phyloP scores from a whole-genome alignment of 2,329 filamentous ascomycete species.

The Fusarium sp. region DNA sequence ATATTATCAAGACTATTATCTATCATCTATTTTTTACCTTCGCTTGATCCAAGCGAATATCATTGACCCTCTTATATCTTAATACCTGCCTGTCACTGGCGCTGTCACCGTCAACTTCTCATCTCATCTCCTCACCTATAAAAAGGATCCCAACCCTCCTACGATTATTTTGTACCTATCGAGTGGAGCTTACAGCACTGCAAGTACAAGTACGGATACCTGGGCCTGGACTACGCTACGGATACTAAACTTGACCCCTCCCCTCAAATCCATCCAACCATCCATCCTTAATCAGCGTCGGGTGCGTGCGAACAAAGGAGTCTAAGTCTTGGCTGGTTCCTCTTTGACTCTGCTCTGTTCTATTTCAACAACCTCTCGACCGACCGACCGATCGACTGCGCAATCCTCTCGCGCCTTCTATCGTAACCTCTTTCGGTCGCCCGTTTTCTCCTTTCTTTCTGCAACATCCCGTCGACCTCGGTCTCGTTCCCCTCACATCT shows the following conservation, averaged over 20 bases:
- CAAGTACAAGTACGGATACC: neutral
- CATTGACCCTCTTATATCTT: constrained; percentile 17
- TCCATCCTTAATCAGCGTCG: constrained; percentile 37
- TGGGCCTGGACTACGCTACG: constrained; percentile 9
- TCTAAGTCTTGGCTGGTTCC: constrained; percentile 37
- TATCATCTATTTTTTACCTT: constrained; percentile 17
- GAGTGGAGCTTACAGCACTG: constrained; percentile 32
- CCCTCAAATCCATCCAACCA: constrained; percentile 21
- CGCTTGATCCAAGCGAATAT: constrained; percentile 15
- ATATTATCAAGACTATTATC: neutral
- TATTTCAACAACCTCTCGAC: constrained; percentile 27
- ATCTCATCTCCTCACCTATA: constrained; percentile 12
- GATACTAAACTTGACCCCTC: constrained; percentile 14
- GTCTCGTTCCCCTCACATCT: neutral
- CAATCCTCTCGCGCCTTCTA: constrained; percentile 14
- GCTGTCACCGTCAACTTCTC: constrained; percentile 11
- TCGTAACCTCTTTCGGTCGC: constrained; percentile 4
- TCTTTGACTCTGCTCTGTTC: constrained; percentile 30
- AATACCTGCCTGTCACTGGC: neutral
- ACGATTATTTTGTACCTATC: constrained; percentile 29
- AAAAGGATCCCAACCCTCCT: constrained; percentile 27
- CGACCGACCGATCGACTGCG: constrained; percentile 28
- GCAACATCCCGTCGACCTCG: constrained; percentile 2
- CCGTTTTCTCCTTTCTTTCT: neutral
- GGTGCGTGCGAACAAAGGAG: constrained; percentile 42